These are phyloP conservation scores for Boletus speciosus DNA, from an alignment of 768 basidiomycete genomes.

Conservation along the genomic window DNA sequence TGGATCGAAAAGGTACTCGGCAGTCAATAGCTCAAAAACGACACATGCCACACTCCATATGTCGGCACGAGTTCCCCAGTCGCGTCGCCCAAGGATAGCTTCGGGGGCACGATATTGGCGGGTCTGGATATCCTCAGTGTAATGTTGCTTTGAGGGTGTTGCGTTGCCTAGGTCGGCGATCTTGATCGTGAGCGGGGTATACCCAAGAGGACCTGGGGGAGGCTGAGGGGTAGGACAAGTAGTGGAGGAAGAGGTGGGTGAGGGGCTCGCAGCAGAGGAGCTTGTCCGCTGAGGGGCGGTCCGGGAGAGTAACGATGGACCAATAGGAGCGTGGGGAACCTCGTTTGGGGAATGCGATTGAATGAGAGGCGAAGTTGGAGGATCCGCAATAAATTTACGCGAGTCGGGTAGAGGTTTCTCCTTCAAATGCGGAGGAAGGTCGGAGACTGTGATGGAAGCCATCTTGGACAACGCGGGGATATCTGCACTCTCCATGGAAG, in stretches of 20 bases:
- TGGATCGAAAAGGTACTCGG: constrained; percentile 91
- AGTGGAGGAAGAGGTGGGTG: constrained; percentile 19
- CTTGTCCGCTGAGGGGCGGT: constrained; percentile 46
- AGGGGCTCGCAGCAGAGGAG: constrained; percentile 18
- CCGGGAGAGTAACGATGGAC: constrained; percentile 59
- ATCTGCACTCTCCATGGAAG: constrained; percentile 39
- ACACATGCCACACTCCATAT: constrained; percentile 92
- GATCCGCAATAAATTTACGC: background rate
- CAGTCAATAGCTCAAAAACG: constrained; percentile 86
- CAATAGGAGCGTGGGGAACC: constrained; percentile 29
- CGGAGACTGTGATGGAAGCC: constrained; percentile 23
- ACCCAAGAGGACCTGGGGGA: constrained; percentile 16
- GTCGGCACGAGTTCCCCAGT: constrained; percentile 85
- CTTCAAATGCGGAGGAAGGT: background rate
- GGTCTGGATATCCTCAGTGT: constrained; percentile 95
- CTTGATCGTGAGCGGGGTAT: constrained; percentile 71
- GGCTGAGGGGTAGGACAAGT: constrained; percentile 23
- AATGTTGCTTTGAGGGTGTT: constrained; percentile 86
- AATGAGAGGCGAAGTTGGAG: constrained; percentile 23
- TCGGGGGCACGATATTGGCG: constrained; percentile 94
- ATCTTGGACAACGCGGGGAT: constrained; percentile 38
- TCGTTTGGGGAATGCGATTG: constrained; percentile 19
- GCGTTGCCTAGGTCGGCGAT: constrained; percentile 95
- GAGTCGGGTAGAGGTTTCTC: background rate
- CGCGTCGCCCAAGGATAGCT: constrained; percentile 81